Percentiles rank a stretch among this genome's conserved stretches.
These are phyloP conservation scores for Chrysanthemum makinoi DNA, from an alignment of 129 eudicot species.

Conservation along the genomic window DNA sequence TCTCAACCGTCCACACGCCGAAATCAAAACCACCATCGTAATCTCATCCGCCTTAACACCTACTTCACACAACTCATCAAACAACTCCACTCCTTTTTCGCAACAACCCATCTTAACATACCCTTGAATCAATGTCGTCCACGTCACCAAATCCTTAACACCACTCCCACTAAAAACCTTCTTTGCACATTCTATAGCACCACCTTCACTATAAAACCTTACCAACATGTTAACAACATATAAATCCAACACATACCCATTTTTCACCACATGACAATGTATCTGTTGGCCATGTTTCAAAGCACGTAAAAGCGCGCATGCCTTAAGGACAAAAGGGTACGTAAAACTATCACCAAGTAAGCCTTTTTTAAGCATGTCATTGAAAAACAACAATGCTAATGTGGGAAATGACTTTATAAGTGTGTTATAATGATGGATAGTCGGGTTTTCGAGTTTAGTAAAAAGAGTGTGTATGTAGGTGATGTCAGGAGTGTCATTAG, in stretches of 20 bases:
- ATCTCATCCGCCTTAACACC: constrained; percentile 38
- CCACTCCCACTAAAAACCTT: constrained; percentile 42
- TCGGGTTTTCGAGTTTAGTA: constrained; percentile 26
- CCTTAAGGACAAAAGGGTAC: no score
- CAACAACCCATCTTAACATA: constrained; percentile 34
- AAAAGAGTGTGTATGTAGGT: constrained; percentile 36
- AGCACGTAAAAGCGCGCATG: no score
- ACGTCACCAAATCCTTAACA: constrained; percentile 45
- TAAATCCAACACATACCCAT: no score
- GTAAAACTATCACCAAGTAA: no score
- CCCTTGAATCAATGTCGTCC: constrained; percentile 53
- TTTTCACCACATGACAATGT: no score
- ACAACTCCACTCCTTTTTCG: constrained; percentile 34
- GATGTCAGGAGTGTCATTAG: constrained; percentile 19
- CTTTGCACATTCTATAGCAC: background rate
- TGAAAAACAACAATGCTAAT: no score
- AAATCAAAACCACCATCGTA: constrained; percentile 46
- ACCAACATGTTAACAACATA: no score
- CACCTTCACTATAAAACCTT: no score
- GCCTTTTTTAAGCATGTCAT: no score
- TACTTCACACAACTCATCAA: constrained; percentile 36
- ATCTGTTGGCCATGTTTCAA: no score
- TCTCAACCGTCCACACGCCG: constrained; percentile 38
- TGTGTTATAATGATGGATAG: constrained; percentile 29
- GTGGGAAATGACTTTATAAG: constrained; percentile 15